These are phyloP conservation scores for Diaporthe sp. DNA, from an alignment of 2,329 filamentous ascomycete genomes.

Conservation along the genomic window DNA sequence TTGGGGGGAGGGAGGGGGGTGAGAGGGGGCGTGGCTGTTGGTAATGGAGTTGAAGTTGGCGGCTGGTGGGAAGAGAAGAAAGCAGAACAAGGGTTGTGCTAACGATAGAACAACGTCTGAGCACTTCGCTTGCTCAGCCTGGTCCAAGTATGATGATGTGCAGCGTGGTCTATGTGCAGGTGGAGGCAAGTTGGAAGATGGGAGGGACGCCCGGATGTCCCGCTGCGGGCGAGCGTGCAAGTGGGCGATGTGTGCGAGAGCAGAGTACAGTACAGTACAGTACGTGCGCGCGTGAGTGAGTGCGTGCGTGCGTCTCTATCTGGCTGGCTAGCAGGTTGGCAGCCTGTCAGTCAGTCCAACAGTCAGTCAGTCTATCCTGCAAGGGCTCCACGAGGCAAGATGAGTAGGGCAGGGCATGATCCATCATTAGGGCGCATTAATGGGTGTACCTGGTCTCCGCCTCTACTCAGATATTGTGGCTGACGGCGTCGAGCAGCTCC, in stretches of 20 bases:
- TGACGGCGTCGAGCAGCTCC: slow-evolving; percentile 24
- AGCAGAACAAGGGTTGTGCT: slow-evolving; percentile 15
- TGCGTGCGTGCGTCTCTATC: neutral
- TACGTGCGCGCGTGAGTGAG: neutral
- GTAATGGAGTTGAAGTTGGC: neutral
- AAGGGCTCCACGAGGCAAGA: slow-evolving; percentile 28
- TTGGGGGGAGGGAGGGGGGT: neutral
- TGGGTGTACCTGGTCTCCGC: slow-evolving; percentile 27
- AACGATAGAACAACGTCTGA: slow-evolving; percentile 30
- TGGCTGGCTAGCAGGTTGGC: neutral
- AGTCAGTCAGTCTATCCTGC: neutral
- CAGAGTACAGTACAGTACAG: neutral
- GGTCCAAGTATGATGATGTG: slow-evolving; percentile 21
- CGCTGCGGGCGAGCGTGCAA: neutral
- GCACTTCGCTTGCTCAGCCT: slow-evolving; percentile 13
- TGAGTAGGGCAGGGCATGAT: slow-evolving; percentile 6
- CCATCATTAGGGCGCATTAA: slow-evolving; percentile 33
- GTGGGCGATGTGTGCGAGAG: neutral
- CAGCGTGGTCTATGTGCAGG: slow-evolving; percentile 18
- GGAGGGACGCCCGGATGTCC: slow-evolving; percentile 12
- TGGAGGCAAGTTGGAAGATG: slow-evolving; percentile 3
- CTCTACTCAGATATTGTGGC: slow-evolving; percentile 31
- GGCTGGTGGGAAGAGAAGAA: neutral
- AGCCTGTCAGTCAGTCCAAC: neutral
- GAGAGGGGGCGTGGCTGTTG: neutral